These are phyloP conservation scores for Alternaria gansuensis DNA, from an alignment of 2,329 filamentous ascomycete species.

Conservation along the genomic window DNA sequence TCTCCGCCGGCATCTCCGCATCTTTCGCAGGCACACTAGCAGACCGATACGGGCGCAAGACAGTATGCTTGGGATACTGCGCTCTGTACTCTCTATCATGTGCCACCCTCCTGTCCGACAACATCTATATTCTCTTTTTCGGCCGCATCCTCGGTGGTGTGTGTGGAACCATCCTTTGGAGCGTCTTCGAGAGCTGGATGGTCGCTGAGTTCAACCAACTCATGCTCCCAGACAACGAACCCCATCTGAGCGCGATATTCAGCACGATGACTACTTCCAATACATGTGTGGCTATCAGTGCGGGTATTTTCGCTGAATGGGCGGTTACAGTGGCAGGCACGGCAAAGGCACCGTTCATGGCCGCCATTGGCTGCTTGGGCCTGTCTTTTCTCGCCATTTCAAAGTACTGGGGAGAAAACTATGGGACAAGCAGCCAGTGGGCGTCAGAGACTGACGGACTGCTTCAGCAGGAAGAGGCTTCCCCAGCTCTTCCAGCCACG, in stretches of 20 bases:
- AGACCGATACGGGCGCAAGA: slow-evolving; percentile 62
- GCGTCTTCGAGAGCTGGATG: slow-evolving; percentile 70
- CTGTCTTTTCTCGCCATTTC: slow-evolving; percentile 59
- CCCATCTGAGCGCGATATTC: slow-evolving; percentile 62
- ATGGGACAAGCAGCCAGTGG: slow-evolving; percentile 49
- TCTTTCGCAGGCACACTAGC: slow-evolving; percentile 60
- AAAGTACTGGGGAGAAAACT: slow-evolving; percentile 63
- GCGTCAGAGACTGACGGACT: slow-evolving; percentile 34
- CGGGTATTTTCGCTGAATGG: slow-evolving; percentile 63
- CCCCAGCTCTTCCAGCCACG: slow-evolving; percentile 28
- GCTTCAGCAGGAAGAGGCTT: slow-evolving; percentile 41
- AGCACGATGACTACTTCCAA: slow-evolving; percentile 62
- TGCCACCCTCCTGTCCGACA: slow-evolving; percentile 60
- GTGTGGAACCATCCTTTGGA: slow-evolving; percentile 66
- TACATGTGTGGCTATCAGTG: slow-evolving; percentile 61
- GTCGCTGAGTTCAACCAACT: slow-evolving; percentile 65
- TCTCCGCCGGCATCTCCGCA: slow-evolving; percentile 60
- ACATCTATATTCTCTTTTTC: slow-evolving; percentile 59
- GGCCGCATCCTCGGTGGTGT: slow-evolving; percentile 66
- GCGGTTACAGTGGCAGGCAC: slow-evolving; percentile 60
- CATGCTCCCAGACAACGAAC: slow-evolving; percentile 55
- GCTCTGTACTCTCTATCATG: slow-evolving; percentile 63
- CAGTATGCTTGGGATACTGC: slow-evolving; percentile 66
- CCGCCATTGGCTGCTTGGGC: slow-evolving; percentile 56
- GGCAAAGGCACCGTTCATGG: slow-evolving; percentile 63